These are phyloP conservation scores for Metschnikowia anglica DNA, from an alignment of 805 yeast genomes.

Conservation along the genomic window DNA sequence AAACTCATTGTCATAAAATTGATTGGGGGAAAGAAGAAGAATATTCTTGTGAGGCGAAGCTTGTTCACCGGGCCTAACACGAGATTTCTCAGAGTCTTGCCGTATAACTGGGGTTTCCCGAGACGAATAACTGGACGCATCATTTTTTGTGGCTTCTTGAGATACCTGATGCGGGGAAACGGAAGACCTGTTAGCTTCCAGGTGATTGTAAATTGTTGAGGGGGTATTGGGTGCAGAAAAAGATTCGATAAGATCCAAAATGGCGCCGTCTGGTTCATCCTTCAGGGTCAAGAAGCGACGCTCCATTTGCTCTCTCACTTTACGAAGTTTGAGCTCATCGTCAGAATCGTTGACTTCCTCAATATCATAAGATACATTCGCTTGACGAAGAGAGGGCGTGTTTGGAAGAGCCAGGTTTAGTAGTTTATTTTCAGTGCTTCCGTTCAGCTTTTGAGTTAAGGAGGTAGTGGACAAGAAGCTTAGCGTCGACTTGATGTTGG, in stretches of 20 bases:
- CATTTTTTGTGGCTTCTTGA: constrained; percentile 7
- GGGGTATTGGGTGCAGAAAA: constrained; percentile 23
- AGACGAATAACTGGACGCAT: constrained; percentile 20
- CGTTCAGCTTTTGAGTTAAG: background rate
- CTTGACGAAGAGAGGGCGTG: background rate
- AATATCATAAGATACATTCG: constrained; percentile 24
- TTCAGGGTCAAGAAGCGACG: constrained; percentile 14
- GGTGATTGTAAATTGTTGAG: constrained; percentile 12
- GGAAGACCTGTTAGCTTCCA: background rate
- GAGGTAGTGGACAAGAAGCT: constrained; percentile 1
- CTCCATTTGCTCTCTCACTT: constrained; percentile 17
- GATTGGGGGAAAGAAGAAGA: constrained; percentile 40
- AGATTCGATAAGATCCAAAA: constrained; percentile 23
- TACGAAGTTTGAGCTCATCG: constrained; percentile 29
- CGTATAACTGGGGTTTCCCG: constrained; percentile 7
- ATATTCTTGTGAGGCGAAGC: constrained; percentile 28
- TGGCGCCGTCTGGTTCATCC: constrained; percentile 19
- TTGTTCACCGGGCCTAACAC: constrained; percentile 5
- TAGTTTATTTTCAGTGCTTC: constrained; percentile 1
- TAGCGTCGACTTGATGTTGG: constrained; percentile 1
- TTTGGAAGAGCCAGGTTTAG: constrained; percentile 10
- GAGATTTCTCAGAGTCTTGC: constrained; percentile 3
- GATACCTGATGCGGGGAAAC: constrained; percentile 1
- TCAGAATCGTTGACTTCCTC: constrained; percentile 44
- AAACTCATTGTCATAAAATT: constrained; percentile 35